Base-by-base conservation (phyloP, 345 rosid genomes). In the Eucalyptus coolabah region DNA sequence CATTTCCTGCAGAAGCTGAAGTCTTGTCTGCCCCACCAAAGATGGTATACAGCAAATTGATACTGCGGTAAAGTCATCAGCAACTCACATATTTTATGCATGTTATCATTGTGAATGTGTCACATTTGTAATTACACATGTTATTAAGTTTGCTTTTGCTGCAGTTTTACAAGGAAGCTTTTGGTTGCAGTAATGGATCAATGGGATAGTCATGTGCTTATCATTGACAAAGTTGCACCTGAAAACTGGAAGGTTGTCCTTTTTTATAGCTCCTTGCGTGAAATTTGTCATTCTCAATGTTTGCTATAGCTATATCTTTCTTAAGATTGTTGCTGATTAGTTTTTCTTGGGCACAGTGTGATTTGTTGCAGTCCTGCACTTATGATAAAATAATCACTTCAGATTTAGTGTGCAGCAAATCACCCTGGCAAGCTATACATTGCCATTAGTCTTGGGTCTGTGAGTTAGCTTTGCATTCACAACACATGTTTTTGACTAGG, bases 11-110 rank as follows among this genome's bases (percentile, higher is more conserved):
- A 98, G 99, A 98, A 92, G 99, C 97, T 59, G 99, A 97, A 95
- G 97, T 98, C 92, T 98, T 98, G 90, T 93, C 98, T 90, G 99
- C 99, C 91, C 99, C 99, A 82, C 99, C 99, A 44, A 98, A 96
- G 94, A 87, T 98, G 95, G 99, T 98, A 13, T 98, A 98, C 93
- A 98, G 97, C 96, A 98, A 94, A 93, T 95, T 97, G 50, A 92
- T 97, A 90, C 91, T 98, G 95, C 95, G 99, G 99, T 96, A 92
- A 93, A 82, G 86, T 86, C 82, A 67, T 30, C 40, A 42, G 28
- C 86, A 40, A 72, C 83, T 72, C 45, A 19, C 15, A 72, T 19
- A 37, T 72, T 51, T 59, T 63, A 50, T 19, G 34, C 45, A 47
- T 47, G 26, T 63, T 26, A 26, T 59, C 60, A 47, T 86, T 49